Evolutionary conservation across 2,329 filamentous ascomycete genomes (phyloP), one percentile per base, ranked within the genome.

Genomic region (Lachnellula hyalina): DNA sequence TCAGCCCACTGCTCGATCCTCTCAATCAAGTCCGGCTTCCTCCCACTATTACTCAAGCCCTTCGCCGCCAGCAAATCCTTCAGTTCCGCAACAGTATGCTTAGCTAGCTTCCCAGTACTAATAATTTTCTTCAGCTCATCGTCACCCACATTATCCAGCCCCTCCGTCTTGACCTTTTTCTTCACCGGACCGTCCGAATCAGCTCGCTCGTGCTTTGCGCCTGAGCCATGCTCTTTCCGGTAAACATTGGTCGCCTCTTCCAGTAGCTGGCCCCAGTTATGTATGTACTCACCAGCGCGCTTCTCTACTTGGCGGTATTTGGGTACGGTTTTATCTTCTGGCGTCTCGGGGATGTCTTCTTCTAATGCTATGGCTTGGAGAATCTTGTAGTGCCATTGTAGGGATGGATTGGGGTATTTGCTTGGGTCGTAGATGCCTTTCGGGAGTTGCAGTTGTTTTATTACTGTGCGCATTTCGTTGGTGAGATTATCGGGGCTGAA

Each of bases 301-400:
- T 95, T 97, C 70, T 91, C 83, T 53, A 97, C 96, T 61, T 95
- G 90, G 63, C 82, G 86, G 71, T 86, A 91, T 64, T 88, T 90
- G 1, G 94, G 94, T 14, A 89, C 69, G 0, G 94, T 97, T 61
- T 87, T 85, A 67, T 99, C 94, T 14, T 82, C 77, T 1, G 73
- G 73, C 49, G 86, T 81, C 2, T 81, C 77, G 46, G 92, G 92
- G 1, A 96, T 74, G 62, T 96, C 92, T 68, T 99, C 94, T 36
- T 96, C 92, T 0, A 99, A 77, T 0, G 94, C 94, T 54, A 96
- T 79, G 6, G 89, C 87, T 72, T 99, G 94, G 0, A 99, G 75
- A 46, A 99, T 96, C 58, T 84, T 86, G 76, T 97, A 99, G 74
- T 97, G 94, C 92, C 93, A 99, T 73, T 99, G 94, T 23, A 99